A percentile compares a stretch with the other conserved stretches of the same genome.
These are phyloP conservation scores for Globisporangium mamillatum DNA, from an alignment of 352 stramenopile genomes.

Conservation along the genomic window DNA sequence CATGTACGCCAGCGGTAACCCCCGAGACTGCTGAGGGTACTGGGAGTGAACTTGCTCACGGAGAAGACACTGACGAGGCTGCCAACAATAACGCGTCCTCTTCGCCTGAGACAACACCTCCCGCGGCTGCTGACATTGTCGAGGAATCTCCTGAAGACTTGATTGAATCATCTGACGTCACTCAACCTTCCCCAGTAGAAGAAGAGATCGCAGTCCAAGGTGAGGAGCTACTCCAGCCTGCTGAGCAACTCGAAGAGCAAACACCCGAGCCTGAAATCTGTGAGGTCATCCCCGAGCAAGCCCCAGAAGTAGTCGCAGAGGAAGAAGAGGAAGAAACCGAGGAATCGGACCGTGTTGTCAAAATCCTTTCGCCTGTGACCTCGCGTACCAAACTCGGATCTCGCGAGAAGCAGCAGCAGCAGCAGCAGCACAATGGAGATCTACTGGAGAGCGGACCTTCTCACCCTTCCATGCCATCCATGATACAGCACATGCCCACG, in stretches of 20 bases:
- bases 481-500: constrained; percentile 27
- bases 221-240: too few relatives aligned
- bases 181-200: not conserved
- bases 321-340: constrained; percentile 1
- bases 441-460: not conserved
- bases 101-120: not conserved
- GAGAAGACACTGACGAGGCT: not conserved
- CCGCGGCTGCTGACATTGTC: not conserved
- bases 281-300: constrained; percentile 3
- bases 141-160: not conserved
- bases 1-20: not conserved
- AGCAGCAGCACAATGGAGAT: not conserved
- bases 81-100: too few relatives aligned
- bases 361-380: not conserved
- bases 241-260: not conserved
- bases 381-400: not conserved
- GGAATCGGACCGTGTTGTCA: constrained; percentile 11
- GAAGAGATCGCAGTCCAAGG: not conserved
- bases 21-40: not conserved
- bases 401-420: constrained; percentile 1
- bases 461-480: not conserved
- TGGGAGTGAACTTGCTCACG: not conserved
- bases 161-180: not conserved
- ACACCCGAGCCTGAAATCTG: not conserved
- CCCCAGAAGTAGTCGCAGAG: constrained; percentile 10